phyloP scores from a whole-genome alignment of 371 early-diverging fungal genomes.

The Smittium culicis region DNA sequence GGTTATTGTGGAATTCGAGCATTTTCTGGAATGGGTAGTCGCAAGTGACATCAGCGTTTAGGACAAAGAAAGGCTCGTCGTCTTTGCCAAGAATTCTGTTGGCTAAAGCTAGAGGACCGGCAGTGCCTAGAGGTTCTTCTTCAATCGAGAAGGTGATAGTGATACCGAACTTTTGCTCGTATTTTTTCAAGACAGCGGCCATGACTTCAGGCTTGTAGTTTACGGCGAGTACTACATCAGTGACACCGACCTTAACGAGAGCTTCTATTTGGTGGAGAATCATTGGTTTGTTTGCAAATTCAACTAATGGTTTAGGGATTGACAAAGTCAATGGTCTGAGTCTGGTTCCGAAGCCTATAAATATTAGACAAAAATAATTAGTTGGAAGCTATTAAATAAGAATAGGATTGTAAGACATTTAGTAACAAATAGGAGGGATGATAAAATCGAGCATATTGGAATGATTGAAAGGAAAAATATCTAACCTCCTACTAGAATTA shows the following conservation, averaged over 20 bases:
- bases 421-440: background rate
- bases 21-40: slow-evolving; percentile 90
- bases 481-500: slow-evolving; percentile 98
- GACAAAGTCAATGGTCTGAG: slow-evolving; percentile 96
- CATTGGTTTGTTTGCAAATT: slow-evolving; percentile 98
- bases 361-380: too few species aligned
- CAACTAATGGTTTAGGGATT: slow-evolving; percentile 96
- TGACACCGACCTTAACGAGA: slow-evolving; percentile 90
- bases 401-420: background rate
- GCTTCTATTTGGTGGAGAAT: slow-evolving; percentile 98
- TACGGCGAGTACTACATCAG: slow-evolving; percentile 95
- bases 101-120: slow-evolving; percentile 95
- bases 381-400: background rate
- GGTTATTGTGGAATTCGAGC: slow-evolving; percentile 66
- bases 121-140: slow-evolving; percentile 93
- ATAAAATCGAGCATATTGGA: background rate
- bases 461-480: too few species aligned
- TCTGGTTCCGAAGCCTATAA: slow-evolving; percentile 97
- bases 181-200: slow-evolving; percentile 69
- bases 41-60: slow-evolving; percentile 98
- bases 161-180: slow-evolving; percentile 73
- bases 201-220: slow-evolving; percentile 97
- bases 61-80: slow-evolving; percentile 90
- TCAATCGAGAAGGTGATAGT: slow-evolving; percentile 96
- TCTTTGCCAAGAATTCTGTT: slow-evolving; percentile 78